Conservation (phyloP, 768 basidiomycete genomes). For the Lenzites betulinus region DNA sequence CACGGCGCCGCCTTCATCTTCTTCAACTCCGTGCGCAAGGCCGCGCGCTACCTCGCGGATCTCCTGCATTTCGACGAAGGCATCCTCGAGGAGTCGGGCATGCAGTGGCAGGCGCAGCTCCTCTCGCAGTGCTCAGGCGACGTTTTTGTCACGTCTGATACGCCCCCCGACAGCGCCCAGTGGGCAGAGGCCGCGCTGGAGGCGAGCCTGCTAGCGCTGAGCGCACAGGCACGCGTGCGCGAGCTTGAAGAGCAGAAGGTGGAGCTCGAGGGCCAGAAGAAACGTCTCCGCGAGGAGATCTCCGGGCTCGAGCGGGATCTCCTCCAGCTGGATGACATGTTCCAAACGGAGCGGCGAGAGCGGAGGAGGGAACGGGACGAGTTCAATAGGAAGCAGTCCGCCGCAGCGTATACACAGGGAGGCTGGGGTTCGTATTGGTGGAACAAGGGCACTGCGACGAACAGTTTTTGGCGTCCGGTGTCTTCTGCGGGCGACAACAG, state of each 20-base stretch:
- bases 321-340: constrained; percentile 12
- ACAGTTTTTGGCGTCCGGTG: too few relatives aligned
- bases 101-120: constrained; percentile 69
- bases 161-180: constrained; percentile 22
- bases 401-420: not conserved
- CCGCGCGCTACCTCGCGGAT: constrained; percentile 46
- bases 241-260: constrained; percentile 38
- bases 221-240: constrained; percentile 42
- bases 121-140: constrained; percentile 63
- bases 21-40: constrained; percentile 45
- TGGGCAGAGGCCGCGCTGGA: constrained; percentile 45
- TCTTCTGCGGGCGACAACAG: too few relatives aligned
- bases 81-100: constrained; percentile 42
- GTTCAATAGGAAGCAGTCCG: not conserved
- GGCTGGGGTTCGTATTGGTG: too few relatives aligned
- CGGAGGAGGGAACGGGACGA: not conserved
- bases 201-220: constrained; percentile 51
- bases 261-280: constrained; percentile 25
- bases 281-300: constrained; percentile 10
- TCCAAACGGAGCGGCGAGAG: not conserved
- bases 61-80: constrained; percentile 52
- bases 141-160: constrained; percentile 44
- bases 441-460: too few relatives aligned
- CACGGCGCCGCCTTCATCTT: constrained; percentile 62
- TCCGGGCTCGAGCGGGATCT: constrained; percentile 31